These are phyloP conservation scores for Dictyostelium firmibasis DNA, from an alignment of 78 protist genomes.

Conservation along the genomic window DNA sequence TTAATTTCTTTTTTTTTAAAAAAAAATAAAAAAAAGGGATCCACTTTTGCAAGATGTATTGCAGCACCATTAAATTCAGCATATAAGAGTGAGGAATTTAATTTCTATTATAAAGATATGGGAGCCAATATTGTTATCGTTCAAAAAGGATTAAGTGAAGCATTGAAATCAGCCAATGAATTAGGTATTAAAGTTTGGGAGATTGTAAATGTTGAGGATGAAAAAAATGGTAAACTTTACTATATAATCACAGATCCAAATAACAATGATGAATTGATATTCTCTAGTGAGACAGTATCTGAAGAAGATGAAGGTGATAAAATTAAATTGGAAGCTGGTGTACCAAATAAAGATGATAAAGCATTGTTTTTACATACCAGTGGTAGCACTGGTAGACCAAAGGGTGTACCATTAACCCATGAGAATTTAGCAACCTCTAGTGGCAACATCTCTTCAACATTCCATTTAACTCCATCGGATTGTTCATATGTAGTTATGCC, in stretches of 20 bases:
- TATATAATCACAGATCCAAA: background rate
- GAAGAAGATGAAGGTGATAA: background rate
- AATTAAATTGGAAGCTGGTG: background rate
- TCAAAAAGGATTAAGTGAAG: constrained; percentile 63
- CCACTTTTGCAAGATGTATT: constrained; percentile 59
- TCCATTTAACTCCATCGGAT: constrained; percentile 63
- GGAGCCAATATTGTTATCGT: constrained; percentile 69
- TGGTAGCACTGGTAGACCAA: constrained; percentile 92
- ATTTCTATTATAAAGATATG: constrained; percentile 80
- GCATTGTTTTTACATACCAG: constrained; percentile 89
- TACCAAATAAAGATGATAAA: constrained; percentile 62
- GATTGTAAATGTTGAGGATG: background rate
- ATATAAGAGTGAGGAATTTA: constrained; percentile 76
- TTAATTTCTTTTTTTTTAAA: no score
- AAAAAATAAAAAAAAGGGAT: background rate
- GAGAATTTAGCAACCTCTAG: constrained; percentile 66
- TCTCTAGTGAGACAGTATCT: background rate
- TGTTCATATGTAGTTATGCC: constrained; percentile 86
- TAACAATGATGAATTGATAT: background rate
- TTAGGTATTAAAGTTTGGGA: constrained; percentile 41
- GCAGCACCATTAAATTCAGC: constrained; percentile 83
- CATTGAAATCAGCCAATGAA: constrained; percentile 49
- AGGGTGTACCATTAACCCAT: constrained; percentile 90
- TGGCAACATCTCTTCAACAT: constrained; percentile 56
- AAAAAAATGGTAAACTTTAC: background rate